phyloP scores from a whole-genome alignment of 2,329 filamentous ascomycete species.

The Exserohilum rostratum region DNA sequence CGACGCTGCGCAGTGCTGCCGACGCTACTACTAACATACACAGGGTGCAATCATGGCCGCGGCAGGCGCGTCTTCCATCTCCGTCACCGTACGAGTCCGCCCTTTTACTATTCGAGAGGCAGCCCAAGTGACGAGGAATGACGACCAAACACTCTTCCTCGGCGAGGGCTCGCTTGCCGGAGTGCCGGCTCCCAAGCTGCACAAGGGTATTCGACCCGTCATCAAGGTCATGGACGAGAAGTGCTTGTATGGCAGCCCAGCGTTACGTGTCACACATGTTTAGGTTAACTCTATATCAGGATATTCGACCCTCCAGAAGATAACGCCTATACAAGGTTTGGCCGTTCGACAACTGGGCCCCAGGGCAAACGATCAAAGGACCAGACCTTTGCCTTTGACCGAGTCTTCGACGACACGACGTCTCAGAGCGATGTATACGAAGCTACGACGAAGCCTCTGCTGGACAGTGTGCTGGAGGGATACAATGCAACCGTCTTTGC shows the following conservation, averaged over 20 bases:
- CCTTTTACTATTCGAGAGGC: slow-evolving; percentile 87
- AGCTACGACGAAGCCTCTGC: slow-evolving; percentile 82
- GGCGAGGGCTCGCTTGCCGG: slow-evolving; percentile 95
- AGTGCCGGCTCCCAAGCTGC: slow-evolving; percentile 80
- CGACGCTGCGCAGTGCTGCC: slow-evolving; percentile 22
- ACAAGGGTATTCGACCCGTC: slow-evolving; percentile 85
- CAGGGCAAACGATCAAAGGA: slow-evolving; percentile 94
- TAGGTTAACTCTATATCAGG: slow-evolving; percentile 57
- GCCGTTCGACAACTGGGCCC: slow-evolving; percentile 71
- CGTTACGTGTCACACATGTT: not conserved
- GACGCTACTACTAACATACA: slow-evolving; percentile 8
- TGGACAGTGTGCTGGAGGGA: slow-evolving; percentile 93
- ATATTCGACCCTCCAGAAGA: slow-evolving; percentile 98
- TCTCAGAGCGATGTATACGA: slow-evolving; percentile 95
- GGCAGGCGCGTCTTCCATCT: slow-evolving; percentile 58
- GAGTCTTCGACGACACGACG: slow-evolving; percentile 94
- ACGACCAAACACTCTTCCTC: slow-evolving; percentile 90
- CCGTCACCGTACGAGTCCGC: slow-evolving; percentile 64
- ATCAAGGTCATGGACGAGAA: slow-evolving; percentile 97
- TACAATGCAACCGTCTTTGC: slow-evolving; percentile 99
- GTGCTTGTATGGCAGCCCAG: slow-evolving; percentile 73
- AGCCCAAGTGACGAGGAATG: slow-evolving; percentile 79
- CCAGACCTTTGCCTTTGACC: slow-evolving; percentile 95
- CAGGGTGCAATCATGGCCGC: slow-evolving; percentile 40
- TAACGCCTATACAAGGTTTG: slow-evolving; percentile 84